phyloP scores from a whole-genome alignment of 2,329 filamentous ascomycete species.

The Fusarium verrucosum region DNA sequence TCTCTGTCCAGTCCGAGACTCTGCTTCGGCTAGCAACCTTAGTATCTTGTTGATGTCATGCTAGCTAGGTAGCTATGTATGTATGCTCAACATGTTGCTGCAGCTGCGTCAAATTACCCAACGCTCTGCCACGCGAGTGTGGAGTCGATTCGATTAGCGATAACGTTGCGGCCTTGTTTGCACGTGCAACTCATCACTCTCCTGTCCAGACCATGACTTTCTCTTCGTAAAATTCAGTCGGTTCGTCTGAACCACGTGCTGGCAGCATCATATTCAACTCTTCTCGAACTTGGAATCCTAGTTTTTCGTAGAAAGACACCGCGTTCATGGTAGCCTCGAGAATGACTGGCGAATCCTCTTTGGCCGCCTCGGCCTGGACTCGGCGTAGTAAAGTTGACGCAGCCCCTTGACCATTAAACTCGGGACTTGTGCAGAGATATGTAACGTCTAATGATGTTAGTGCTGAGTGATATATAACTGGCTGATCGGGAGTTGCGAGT shows the following conservation, averaged over 20 bases:
- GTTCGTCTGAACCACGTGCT: conserved; percentile 40
- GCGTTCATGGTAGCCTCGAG: conserved; percentile 53
- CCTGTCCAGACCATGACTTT: conserved; percentile 48
- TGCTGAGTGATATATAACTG: not conserved
- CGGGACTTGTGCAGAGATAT: conserved; percentile 53
- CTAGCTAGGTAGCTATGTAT: not conserved
- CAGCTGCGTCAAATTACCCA: too few species aligned
- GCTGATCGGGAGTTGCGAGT: not conserved
- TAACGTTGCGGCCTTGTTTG: conserved; percentile 8
- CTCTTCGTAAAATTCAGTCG: conserved; percentile 49
- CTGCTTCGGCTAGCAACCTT: conserved; percentile 24
- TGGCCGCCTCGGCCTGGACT: conserved; percentile 48
- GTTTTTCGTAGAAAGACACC: conserved; percentile 50
- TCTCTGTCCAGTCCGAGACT: not conserved
- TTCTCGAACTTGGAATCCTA: conserved; percentile 49
- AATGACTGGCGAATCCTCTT: conserved; percentile 48
- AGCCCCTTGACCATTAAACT: conserved; percentile 49
- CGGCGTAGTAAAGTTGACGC: conserved; percentile 48
- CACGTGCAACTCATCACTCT: conserved; percentile 2
- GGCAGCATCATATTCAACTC: conserved; percentile 51
- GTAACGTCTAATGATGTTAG: conserved; percentile 47
- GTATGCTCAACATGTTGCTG: not conserved
- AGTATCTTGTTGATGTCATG: conserved; percentile 15
- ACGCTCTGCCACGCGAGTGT: conserved; percentile 39
- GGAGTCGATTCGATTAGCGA: conserved; percentile 34